Evolutionary conservation across 2,329 filamentous ascomycete species (phyloP).

Genomic region (Pestalotiopsis sp.): DNA sequence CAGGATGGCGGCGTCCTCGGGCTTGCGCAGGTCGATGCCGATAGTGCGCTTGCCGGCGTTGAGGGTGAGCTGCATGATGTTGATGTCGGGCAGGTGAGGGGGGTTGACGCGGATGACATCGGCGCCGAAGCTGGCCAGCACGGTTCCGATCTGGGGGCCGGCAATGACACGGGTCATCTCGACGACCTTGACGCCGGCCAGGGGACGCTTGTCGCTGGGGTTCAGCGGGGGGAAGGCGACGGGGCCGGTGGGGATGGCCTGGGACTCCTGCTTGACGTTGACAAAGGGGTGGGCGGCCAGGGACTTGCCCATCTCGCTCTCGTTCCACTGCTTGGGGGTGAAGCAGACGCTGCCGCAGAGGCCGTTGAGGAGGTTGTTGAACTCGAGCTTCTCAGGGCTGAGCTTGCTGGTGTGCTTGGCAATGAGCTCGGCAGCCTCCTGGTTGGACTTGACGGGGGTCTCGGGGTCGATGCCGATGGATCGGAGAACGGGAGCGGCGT

Average conservation of each 20-base stretch:
- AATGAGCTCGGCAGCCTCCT: constrained; percentile 35
- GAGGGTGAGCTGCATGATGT: constrained; percentile 40
- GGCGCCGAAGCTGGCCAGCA: constrained; percentile 46
- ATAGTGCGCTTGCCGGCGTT: constrained; percentile 51
- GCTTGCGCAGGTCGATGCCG: constrained; percentile 47
- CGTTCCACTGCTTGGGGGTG: constrained; percentile 44
- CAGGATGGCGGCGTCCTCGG: constrained; percentile 40
- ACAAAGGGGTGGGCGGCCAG: constrained; percentile 44
- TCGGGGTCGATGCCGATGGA: constrained; percentile 47
- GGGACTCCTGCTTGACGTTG: constrained; percentile 37
- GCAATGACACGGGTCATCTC: constrained; percentile 53
- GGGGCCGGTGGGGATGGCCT: constrained; percentile 35
- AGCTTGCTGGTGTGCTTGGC: constrained; percentile 33
- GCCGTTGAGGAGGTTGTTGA: constrained; percentile 41
- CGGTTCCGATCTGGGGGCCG: constrained; percentile 44
- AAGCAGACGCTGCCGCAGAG: constrained; percentile 47
- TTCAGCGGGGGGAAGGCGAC: constrained; percentile 33
- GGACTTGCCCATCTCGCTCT: constrained; percentile 44
- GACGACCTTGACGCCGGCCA: constrained; percentile 51
- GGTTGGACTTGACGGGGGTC: constrained; percentile 20
- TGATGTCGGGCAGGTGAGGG: constrained; percentile 43
- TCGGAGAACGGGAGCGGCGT: constrained; percentile 42
- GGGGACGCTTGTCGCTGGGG: constrained; percentile 32
- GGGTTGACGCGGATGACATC: constrained; percentile 49
- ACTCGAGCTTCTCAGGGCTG: constrained; percentile 42